Percentiles rank a stretch among this genome's conserved stretches.
Conservation (phyloP, 495 filamentous ascomycete species). For the Aspergillus saccharolyticus region DNA sequence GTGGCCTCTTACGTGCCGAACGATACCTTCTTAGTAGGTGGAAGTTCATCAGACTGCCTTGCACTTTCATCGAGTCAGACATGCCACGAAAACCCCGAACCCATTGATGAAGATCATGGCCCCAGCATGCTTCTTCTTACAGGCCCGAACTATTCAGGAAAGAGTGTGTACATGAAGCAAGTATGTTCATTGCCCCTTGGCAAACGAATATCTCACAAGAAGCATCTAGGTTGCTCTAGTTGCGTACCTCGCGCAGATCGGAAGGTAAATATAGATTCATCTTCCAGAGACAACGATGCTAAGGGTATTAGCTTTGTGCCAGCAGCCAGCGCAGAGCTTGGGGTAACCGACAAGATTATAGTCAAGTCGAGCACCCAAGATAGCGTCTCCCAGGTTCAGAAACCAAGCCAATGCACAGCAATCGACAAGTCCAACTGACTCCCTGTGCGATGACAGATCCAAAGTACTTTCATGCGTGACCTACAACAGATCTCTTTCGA, state of each 20-base stretch:
- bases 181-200: conserved; percentile 20
- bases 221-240: conserved; percentile 66
- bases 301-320: conserved; percentile 65
- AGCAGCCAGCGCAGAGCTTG: conserved; percentile 70
- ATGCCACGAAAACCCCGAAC: neutral
- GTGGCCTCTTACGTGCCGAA: conserved; percentile 86
- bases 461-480: conserved; percentile 93
- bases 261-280: conserved; percentile 43
- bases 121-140: conserved; percentile 82
- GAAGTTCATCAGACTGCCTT: conserved; percentile 20
- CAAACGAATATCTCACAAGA: neutral
- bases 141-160: conserved; percentile 94
- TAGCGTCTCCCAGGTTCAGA: conserved; percentile 62
- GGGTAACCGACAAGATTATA: conserved; percentile 88
- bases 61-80: neutral
- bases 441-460: conserved; percentile 42
- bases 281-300: conserved; percentile 2
- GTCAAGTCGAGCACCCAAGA: conserved; percentile 85
- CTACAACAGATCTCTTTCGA: conserved; percentile 81
- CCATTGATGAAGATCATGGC: conserved; percentile 9
- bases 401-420: neutral
- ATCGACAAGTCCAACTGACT: neutral
- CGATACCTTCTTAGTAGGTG: conserved; percentile 66
- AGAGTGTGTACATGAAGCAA: conserved; percentile 94
- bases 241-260: conserved; percentile 88